Percentiles rank a stretch among this genome's conserved stretches.
phyloP scores from a whole-genome alignment of 257 asterid species.

The Capsicum baccatum region DNA sequence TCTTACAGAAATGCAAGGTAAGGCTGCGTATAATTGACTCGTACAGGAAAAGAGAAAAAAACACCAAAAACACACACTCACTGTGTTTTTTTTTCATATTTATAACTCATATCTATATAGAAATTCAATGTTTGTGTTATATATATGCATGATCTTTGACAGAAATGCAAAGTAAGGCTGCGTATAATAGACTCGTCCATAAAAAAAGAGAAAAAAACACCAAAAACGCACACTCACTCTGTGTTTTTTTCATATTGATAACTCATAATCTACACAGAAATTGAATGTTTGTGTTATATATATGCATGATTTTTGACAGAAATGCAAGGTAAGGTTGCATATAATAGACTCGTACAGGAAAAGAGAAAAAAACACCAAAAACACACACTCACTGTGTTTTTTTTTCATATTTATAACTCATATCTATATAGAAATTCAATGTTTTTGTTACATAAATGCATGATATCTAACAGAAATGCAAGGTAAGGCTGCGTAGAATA shows the following conservation, averaged over 20 bases:
- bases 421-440: neutral
- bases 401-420: neutral
- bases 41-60: too few relatives aligned
- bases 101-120: neutral
- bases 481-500: too few relatives aligned
- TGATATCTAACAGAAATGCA: too few relatives aligned
- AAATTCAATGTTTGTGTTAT: neutral
- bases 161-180: too few relatives aligned
- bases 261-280: neutral
- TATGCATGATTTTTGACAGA: neutral
- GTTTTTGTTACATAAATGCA: neutral
- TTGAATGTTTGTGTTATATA: neutral
- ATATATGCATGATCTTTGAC: neutral
- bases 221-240: conserved; percentile 1
- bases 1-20: too few relatives aligned
- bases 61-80: neutral
- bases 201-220: neutral
- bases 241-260: neutral
- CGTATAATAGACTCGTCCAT: too few relatives aligned
- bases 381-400: neutral
- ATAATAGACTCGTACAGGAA: too few relatives aligned
- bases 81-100: neutral
- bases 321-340: too few relatives aligned
- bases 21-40: too few relatives aligned
- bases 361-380: neutral